Evolutionary conservation across 352 stramenopile genomes (phyloP), one percentile per base, ranked within the genome.

Genomic region (Phytophthora constricta): DNA sequence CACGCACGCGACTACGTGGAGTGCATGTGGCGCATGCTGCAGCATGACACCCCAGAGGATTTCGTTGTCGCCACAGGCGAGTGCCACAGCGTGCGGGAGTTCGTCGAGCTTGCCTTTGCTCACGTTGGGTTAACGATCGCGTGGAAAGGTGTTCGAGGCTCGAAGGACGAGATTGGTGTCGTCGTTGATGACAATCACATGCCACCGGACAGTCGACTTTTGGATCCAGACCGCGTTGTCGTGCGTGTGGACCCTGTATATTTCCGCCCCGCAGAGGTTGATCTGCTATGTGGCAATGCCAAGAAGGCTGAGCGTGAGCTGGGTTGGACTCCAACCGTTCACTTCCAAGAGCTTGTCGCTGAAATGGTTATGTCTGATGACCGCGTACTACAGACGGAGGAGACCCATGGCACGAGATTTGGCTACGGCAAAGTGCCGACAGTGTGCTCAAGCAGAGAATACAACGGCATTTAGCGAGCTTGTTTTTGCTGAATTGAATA

Each of bases 21-120:
- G 68, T 98, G 97, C 60, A 99, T 99, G 98, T 99, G 98, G 98
- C 90, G 89, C 60, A 99, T 99, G 96, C 82, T 99, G 27, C 98
- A 99, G 84, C 73, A 87, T 26, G 67, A 81, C 1, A 64, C 46
- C 3, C 81, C 85, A 1, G 54, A 95, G 34, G 89, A 96, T 66
- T 95, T 92, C 70, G 89, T 96, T 11, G 81, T 94, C 14, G 89
- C 89, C 13, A 99, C 97, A 19, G 97, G 97, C 67, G 97, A 99
- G 76, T 98, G 92, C 58, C 97, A 99, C 76, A 98, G 96, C n/a
- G 98, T 99, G 22, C 87, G 97, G 23, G 96, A 99, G 81, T 99
- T 99, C 82, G 82, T 99, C 42, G 97, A 99, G 76, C 91, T 98
- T 42, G 91, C 97, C 10, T 99, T 99, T 72, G 76, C 65, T 19